These are phyloP conservation scores for Daldinia loculata DNA, from an alignment of 495 filamentous ascomycete species.

Conservation along the genomic window DNA sequence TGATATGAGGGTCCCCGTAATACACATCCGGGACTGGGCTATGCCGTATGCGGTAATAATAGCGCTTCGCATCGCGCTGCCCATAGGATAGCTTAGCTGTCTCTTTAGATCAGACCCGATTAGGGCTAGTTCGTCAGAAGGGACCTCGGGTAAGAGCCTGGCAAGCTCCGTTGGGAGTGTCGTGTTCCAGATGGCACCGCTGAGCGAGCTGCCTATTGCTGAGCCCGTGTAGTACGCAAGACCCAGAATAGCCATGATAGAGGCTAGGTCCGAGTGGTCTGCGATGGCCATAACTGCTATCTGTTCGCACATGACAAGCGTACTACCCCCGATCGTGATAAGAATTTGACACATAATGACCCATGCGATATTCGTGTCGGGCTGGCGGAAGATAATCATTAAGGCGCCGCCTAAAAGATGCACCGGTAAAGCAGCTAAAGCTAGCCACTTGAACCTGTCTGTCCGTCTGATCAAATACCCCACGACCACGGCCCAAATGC, in stretches of 20 bases:
- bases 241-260: slow-evolving; percentile 60
- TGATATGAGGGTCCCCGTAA: slow-evolving; percentile 49
- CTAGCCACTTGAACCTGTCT: slow-evolving; percentile 68
- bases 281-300: slow-evolving; percentile 64
- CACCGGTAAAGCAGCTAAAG: slow-evolving; percentile 69
- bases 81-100: slow-evolving; percentile 68
- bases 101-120: slow-evolving; percentile 70
- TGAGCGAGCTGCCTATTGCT: slow-evolving; percentile 61
- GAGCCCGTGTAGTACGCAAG: slow-evolving; percentile 63
- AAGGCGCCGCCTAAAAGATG: slow-evolving; percentile 73
- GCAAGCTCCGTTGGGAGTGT: slow-evolving; percentile 55
- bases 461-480: slow-evolving; percentile 64
- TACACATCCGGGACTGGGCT: slow-evolving; percentile 59
- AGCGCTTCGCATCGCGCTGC: slow-evolving; percentile 63
- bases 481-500: slow-evolving; percentile 66
- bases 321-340: slow-evolving; percentile 71
- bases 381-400: slow-evolving; percentile 76
- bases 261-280: slow-evolving; percentile 63
- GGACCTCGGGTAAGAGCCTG: slow-evolving; percentile 55
- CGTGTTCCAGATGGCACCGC: slow-evolving; percentile 66
- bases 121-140: slow-evolving; percentile 51
- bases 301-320: slow-evolving; percentile 63
- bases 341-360: slow-evolving; percentile 74
- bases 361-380: slow-evolving; percentile 63
- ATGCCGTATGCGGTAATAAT: slow-evolving; percentile 69